Evolutionary conservation across 2,329 filamentous ascomycete species (phyloP).

Genomic region (Chaetoscypha palmicola): DNA sequence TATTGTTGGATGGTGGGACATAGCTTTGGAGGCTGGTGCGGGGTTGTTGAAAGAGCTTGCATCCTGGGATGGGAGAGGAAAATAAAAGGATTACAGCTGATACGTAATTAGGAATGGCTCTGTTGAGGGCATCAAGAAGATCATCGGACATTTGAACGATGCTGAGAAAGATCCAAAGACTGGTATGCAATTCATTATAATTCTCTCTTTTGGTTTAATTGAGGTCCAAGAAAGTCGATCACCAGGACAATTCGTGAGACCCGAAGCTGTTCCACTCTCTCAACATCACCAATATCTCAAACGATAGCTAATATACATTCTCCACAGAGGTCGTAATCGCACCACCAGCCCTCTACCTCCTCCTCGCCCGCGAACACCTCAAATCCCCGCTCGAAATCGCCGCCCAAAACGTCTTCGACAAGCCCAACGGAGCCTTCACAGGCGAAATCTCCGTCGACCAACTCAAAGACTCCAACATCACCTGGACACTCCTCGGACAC

Average conservation of each 20-base stretch:
- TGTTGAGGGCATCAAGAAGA: conserved; percentile 79
- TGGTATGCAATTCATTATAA: conserved; percentile 52
- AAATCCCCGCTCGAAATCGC: conserved; percentile 74
- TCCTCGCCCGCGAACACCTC: conserved; percentile 73
- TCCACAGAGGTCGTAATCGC: conserved; percentile 85
- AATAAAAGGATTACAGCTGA: conserved; percentile 12
- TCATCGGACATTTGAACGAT: conserved; percentile 82
- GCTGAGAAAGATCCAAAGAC: conserved; percentile 70
- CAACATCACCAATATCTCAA: not conserved
- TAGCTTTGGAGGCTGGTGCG: conserved; percentile 5
- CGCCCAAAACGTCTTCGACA: conserved; percentile 95
- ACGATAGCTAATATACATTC: conserved; percentile 1
- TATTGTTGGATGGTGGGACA: conserved; percentile 5
- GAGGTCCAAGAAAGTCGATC: conserved; percentile 2
- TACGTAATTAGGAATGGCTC: conserved; percentile 73
- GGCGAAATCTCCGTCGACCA: conserved; percentile 92
- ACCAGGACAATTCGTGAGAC: conserved; percentile 4
- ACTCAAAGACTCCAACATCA: conserved; percentile 80
- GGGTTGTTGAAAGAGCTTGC: not conserved
- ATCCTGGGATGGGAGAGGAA: not conserved
- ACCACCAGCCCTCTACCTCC: conserved; percentile 84
- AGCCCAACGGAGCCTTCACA: conserved; percentile 93
- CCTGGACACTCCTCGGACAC: conserved; percentile 90
- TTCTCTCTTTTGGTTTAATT: conserved; percentile 1
- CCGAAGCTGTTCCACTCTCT: conserved; percentile 1